A percentile compares a stretch with the other conserved stretches of the same genome.
phyloP scores from a whole-genome alignment of 2,329 filamentous ascomycete genomes.

The Aspergillus pseudotamarii region DNA sequence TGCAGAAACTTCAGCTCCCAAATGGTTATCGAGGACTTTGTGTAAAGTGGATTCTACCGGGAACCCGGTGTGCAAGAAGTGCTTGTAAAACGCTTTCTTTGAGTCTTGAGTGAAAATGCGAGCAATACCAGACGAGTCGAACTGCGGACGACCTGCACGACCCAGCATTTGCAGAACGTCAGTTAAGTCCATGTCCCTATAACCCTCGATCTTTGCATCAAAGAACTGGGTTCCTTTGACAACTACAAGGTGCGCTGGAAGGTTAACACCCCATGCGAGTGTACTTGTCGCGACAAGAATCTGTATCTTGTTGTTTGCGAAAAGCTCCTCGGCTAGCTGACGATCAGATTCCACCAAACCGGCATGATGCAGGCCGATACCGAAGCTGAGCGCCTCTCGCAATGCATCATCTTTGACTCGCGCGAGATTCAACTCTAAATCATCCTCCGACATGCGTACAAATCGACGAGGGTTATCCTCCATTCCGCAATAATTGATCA shows the following conservation, averaged over 20 bases:
- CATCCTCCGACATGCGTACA: constrained; percentile 91
- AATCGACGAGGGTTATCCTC: constrained; percentile 96
- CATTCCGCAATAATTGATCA: constrained; percentile 98
- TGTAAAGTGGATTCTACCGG: constrained; percentile 96
- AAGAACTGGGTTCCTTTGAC: constrained; percentile 99
- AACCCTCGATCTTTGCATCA: constrained; percentile 95
- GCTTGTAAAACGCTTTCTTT: constrained; percentile 99
- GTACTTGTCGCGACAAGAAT: constrained; percentile 95
- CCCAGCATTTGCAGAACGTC: constrained; percentile 98
- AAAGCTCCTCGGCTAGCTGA: constrained; percentile 88
- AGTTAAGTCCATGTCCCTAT: constrained; percentile 98
- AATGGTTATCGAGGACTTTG: constrained; percentile 94
- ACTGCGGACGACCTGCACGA: constrained; percentile 91
- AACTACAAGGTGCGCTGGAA: constrained; percentile 93
- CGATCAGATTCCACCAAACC: constrained; percentile 94
- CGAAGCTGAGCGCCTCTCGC: constrained; percentile 92
- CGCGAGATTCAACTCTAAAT: constrained; percentile 82
- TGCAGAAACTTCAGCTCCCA: constrained; percentile 91
- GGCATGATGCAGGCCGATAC: constrained; percentile 95
- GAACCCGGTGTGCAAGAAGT: constrained; percentile 97
- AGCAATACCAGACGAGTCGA: constrained; percentile 93
- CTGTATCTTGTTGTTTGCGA: constrained; percentile 97
- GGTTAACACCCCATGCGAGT: constrained; percentile 95
- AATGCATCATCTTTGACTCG: constrained; percentile 92
- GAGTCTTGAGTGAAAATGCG: constrained; percentile 96